Conservation (phyloP, 345 rosid species). For the Salix koriyanagi region DNA sequence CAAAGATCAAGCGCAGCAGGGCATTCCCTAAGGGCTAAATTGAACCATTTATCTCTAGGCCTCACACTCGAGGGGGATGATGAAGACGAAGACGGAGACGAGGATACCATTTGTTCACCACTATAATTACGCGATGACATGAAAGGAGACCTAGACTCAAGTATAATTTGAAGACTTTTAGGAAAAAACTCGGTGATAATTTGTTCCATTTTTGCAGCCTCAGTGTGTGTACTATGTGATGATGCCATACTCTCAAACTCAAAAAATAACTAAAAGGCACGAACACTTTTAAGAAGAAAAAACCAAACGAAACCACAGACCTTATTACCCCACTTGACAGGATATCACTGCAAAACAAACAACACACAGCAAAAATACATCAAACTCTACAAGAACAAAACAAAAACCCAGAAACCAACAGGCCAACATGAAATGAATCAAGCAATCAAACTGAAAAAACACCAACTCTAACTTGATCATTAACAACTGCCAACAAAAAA, state of each 20-base stretch:
- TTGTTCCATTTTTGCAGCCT: conserved; percentile 77
- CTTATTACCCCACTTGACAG: not conserved
- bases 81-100: conserved; percentile 72
- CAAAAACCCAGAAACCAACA: not conserved
- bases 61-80: conserved; percentile 71
- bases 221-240: conserved; percentile 51
- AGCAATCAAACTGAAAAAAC: not conserved
- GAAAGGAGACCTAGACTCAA: conserved; percentile 78
- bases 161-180: conserved; percentile 85
- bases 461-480: not conserved
- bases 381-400: not conserved
- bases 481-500: not conserved
- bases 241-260: conserved; percentile 43
- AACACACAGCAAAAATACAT: conserved; percentile 1
- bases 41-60: conserved; percentile 92
- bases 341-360: conserved; percentile 26
- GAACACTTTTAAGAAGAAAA: conserved; percentile 19
- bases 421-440: not conserved
- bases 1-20: conserved; percentile 77
- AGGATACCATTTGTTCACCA: conserved; percentile 60
- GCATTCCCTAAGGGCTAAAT: conserved; percentile 84
- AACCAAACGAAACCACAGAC: conserved; percentile 5
- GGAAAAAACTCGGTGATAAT: conserved; percentile 81
- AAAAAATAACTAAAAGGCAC: not conserved
- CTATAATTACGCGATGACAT: conserved; percentile 78